Conservation (phyloP, 139 green algal species). For the Chlamydomonas sp. region DNA sequence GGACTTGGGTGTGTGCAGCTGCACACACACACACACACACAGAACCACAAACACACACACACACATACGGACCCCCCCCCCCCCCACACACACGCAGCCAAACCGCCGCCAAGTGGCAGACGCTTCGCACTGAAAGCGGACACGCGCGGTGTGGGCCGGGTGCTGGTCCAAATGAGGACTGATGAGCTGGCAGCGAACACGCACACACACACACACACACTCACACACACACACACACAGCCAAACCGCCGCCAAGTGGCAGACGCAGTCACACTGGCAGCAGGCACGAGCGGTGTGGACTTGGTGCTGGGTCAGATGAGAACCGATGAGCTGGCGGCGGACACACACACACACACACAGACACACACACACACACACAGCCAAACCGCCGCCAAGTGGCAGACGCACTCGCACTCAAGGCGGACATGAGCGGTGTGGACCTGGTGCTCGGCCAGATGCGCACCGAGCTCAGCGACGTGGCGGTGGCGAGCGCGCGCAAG, state of each 20-base stretch:
- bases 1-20: background rate
- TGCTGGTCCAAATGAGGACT: too few species aligned
- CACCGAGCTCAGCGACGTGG: background rate
- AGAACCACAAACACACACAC: background rate
- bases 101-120: background rate
- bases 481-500: background rate
- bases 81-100: background rate
- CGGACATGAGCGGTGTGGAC: background rate
- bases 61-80: background rate
- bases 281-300: background rate
- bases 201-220: background rate
- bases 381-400: background rate
- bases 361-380: slow-evolving; percentile 4
- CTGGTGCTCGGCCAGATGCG: slow-evolving; percentile 4
- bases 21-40: background rate
- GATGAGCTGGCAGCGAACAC: background rate
- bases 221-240: background rate
- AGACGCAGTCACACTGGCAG: background rate
- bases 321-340: background rate
- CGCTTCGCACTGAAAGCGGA: background rate
- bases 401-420: slow-evolving; percentile 7
- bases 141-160: too few species aligned
- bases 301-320: too few species aligned
- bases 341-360: slow-evolving; percentile 4
- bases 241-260: background rate